Base-by-base conservation (phyloP, 164 flowering plant species). In the Euptelea pleiosperma region DNA sequence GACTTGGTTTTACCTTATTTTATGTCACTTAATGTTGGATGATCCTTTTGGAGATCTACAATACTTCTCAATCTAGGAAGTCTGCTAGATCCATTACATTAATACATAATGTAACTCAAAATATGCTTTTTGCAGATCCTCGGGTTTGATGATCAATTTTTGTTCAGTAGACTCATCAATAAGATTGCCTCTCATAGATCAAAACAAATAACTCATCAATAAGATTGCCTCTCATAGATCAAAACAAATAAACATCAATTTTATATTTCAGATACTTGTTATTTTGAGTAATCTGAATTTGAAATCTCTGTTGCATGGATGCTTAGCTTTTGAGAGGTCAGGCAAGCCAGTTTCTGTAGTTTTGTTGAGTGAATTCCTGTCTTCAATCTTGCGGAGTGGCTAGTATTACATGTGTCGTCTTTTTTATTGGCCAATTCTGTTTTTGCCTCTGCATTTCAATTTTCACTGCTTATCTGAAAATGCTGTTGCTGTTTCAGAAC, bases 401-500 rank as follows among this genome's bases (percentile, higher is more conserved):
- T 49, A 26, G 7, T 39, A n/a, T 3, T 31, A 28, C 8, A 39
- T 28, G 12, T 22, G 2, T 46, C 0, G 24, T 30, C 14, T 24
- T 53, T 33, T 43, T 30, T 26, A 44, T n/a, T 21, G 30, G 46
- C 45, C 18, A 9, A 28, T 31, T 49, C 25, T 21, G 3, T 45
- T 21, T 16, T 45, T 12, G n/a, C 25, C 8, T 59, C n/a, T 43
- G 40, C 22, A 31, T 22, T 28, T 15, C 31, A 7, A 31, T 33
- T 30, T 2, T 9, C 25, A 16, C 39, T 43, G 6, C 30, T 3
- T 40, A 7, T 57, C 54, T 64, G 16, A 52, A 52, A 55, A 44
- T 64, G 25, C 12, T 63, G 15, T 58, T 66, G 22, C 37, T 67
- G 21, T 60, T 24, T 62, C 87, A 91, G 96, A 79, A 87, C 96